Evolutionary conservation across 1,139 yeast genomes (phyloP).

Genomic region (Protomyces inundatus): DNA sequence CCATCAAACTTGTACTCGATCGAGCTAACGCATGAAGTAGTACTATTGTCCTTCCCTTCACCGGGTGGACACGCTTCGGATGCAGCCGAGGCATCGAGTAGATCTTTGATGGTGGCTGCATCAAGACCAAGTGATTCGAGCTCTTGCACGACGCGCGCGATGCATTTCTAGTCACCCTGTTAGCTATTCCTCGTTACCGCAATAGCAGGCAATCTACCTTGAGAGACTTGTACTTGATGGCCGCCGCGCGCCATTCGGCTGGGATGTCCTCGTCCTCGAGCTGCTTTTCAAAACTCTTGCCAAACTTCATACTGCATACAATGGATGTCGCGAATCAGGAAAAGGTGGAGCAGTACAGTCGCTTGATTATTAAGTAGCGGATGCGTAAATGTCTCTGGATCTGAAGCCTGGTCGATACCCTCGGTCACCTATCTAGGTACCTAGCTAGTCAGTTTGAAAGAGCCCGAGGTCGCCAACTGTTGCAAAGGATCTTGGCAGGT

Average conservation of each 20-base stretch:
- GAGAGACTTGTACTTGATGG: slow-evolving; percentile 65
- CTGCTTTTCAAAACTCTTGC: slow-evolving; percentile 61
- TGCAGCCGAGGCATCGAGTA: slow-evolving; percentile 13
- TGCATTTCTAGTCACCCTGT: slow-evolving; percentile 11
- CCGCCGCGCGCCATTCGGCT: slow-evolving; percentile 61
- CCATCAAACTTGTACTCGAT: slow-evolving; percentile 36
- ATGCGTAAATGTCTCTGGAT: background rate
- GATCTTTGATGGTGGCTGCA: slow-evolving; percentile 23
- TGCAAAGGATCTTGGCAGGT: too few relatives aligned
- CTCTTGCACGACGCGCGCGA: slow-evolving; percentile 52
- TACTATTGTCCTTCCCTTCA: slow-evolving; percentile 30
- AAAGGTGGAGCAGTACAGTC: background rate
- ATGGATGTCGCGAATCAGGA: background rate
- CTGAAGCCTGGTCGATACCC: background rate
- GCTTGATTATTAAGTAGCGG: background rate
- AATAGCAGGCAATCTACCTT: slow-evolving; percentile 54
- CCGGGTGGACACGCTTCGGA: background rate
- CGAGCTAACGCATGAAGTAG: slow-evolving; percentile 25
- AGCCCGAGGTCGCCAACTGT: too few relatives aligned
- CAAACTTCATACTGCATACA: slow-evolving; percentile 45
- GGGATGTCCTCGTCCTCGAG: slow-evolving; percentile 60
- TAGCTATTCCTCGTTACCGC: background rate
- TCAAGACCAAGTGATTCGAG: slow-evolving; percentile 47
- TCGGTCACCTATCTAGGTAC: too few relatives aligned
- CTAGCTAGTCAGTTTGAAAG: too few relatives aligned